phyloP scores from a whole-genome alignment of 192 early-diverging fungal genomes.

The Dissophora ornata region DNA sequence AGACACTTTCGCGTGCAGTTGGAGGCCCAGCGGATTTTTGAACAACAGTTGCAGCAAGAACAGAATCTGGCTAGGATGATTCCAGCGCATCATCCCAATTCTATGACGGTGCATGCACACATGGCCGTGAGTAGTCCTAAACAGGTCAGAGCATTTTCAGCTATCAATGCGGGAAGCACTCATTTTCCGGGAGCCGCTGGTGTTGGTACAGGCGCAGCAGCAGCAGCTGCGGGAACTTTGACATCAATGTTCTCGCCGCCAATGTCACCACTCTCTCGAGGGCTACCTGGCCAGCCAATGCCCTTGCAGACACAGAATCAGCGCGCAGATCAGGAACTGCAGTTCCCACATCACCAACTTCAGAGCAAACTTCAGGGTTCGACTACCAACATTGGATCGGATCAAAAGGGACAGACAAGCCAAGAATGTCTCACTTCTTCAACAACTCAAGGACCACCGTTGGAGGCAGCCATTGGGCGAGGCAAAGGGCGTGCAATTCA shows the following conservation, averaged over 20 bases:
- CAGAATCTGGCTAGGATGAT: slow-evolving; percentile 36
- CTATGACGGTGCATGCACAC: slow-evolving; percentile 19
- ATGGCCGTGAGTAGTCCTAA: slow-evolving; percentile 30
- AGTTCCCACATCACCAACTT: slow-evolving; percentile 23
- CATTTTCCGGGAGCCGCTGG: slow-evolving; percentile 13
- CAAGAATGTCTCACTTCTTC: too few species aligned
- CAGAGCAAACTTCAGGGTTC: slow-evolving; percentile 13
- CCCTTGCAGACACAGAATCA: slow-evolving; percentile 3
- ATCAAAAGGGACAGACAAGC: not conserved
- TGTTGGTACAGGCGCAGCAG: not conserved
- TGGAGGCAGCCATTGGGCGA: too few species aligned
- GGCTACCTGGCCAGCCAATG: not conserved
- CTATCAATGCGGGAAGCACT: slow-evolving; percentile 16
- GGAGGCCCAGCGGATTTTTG: slow-evolving; percentile 47
- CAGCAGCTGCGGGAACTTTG: slow-evolving; percentile 5
- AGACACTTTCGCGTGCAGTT: slow-evolving; percentile 47
- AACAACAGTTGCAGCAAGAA: slow-evolving; percentile 50
- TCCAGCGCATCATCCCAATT: slow-evolving; percentile 30
- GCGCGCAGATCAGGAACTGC: not conserved
- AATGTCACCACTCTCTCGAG: slow-evolving; percentile 5
- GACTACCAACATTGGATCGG: not conserved
- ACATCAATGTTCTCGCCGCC: slow-evolving; percentile 37
- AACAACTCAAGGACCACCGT: too few species aligned
- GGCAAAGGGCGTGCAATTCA: too few species aligned
- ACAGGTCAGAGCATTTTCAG: slow-evolving; percentile 13